Percentiles rank a stretch among this genome's conserved stretches.
Evolutionary conservation across 2,329 filamentous ascomycete genomes (phyloP).

Genomic region (Sporothrix globosa): DNA sequence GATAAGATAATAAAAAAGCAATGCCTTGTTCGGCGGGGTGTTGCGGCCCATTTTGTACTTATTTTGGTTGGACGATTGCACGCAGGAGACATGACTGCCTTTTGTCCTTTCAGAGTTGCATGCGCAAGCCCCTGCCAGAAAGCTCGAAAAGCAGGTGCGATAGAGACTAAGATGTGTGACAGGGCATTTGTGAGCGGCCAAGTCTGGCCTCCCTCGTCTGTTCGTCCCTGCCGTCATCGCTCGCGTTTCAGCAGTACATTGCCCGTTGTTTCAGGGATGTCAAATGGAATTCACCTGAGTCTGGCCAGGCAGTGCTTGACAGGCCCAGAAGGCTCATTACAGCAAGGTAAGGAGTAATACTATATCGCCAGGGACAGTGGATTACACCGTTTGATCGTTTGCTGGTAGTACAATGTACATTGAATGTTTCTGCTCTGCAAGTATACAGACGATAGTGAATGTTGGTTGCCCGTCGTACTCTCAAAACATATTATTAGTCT

Average conservation of each 20-base stretch:
- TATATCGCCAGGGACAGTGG: not conserved
- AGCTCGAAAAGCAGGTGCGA: not conserved
- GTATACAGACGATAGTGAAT: not conserved
- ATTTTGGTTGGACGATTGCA: constrained; percentile 11
- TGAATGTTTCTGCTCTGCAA: too few species aligned
- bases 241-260: not conserved
- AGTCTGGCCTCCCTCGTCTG: not conserved
- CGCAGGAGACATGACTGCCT: not conserved
- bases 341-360: not conserved
- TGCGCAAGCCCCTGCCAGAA: not conserved
- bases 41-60: constrained; percentile 21
- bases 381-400: too few species aligned
- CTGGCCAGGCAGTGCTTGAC: not conserved
- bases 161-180: too few species aligned
- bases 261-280: not conserved
- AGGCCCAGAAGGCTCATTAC: not conserved
- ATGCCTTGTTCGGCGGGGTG: not conserved
- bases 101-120: not conserved
- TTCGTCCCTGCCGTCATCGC: not conserved
- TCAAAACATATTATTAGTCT: not conserved
- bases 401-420: too few species aligned
- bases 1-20: constrained; percentile 10
- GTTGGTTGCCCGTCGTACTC: not conserved
- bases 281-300: not conserved
- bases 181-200: not conserved